Percentiles rank a stretch among this genome's conserved stretches.
phyloP scores from a whole-genome alignment of 2,329 filamentous ascomycete genomes.

The Curvularia eragrostidis region DNA sequence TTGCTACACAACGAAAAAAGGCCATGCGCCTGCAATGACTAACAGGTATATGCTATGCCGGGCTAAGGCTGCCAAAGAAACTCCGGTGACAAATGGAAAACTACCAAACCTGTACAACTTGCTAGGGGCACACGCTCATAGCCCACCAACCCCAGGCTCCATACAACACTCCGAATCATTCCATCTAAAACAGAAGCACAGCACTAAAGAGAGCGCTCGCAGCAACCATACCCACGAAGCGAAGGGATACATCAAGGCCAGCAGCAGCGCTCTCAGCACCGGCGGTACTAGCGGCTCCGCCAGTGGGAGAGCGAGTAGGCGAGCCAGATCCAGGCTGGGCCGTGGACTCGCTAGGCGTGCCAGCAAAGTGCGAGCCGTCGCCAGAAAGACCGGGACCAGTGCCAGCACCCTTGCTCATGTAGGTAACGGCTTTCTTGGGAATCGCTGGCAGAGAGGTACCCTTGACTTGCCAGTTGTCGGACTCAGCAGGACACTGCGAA shows the following conservation, averaged over 20 bases:
- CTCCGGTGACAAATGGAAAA: conserved; percentile 12
- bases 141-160: not conserved
- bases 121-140: conserved; percentile 9
- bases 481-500: conserved; percentile 61
- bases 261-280: conserved; percentile 25
- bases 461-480: conserved; percentile 63
- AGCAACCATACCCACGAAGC: conserved; percentile 39
- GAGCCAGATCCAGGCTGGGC: conserved; percentile 40
- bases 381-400: conserved; percentile 63
- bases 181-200: conserved; percentile 39
- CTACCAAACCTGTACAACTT: conserved; percentile 12
- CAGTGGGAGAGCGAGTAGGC: conserved; percentile 33
- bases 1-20: conserved; percentile 17
- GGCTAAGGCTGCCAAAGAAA: conserved; percentile 6
- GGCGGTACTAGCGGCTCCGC: conserved; percentile 15
- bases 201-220: conserved; percentile 43
- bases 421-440: conserved; percentile 61
- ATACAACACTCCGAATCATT: conserved; percentile 4
- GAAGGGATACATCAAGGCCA: conserved; percentile 37
- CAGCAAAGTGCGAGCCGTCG: conserved; percentile 49
- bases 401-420: conserved; percentile 64
- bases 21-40: conserved; percentile 18
- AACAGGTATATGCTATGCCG: conserved; percentile 14
- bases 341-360: conserved; percentile 36
- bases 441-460: conserved; percentile 63